A percentile compares a stretch with the other conserved stretches of the same genome.
Evolutionary conservation across 805 yeast species (phyloP).

Genomic region (Metschnikowia bowlesiae): DNA sequence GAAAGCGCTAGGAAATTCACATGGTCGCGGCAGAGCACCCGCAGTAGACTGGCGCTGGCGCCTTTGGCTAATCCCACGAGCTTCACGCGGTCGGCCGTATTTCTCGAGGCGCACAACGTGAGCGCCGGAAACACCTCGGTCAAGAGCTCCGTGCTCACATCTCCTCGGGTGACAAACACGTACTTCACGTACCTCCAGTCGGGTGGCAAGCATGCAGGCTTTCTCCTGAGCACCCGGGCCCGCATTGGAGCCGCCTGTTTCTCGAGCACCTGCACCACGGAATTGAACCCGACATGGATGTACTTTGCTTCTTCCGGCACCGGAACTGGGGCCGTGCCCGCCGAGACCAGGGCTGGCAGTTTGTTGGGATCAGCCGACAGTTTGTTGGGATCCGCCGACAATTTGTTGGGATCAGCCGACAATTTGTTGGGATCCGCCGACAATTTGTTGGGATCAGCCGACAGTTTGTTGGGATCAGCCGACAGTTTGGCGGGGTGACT

Average conservation of each 20-base stretch:
- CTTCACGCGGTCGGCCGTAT: constrained; percentile 37
- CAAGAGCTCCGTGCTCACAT: constrained; percentile 47
- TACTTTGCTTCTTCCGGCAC: constrained; percentile 22
- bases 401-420: too few relatives aligned
- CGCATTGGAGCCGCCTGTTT: constrained; percentile 30
- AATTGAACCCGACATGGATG: constrained; percentile 50
- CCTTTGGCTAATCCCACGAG: constrained; percentile 58
- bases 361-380: too few relatives aligned
- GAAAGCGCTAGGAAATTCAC: constrained; percentile 34
- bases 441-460: too few relatives aligned
- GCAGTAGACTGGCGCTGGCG: constrained; percentile 27
- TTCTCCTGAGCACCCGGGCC: constrained; percentile 11
- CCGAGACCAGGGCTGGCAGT: too few relatives aligned
- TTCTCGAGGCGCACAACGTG: constrained; percentile 40
- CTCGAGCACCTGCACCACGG: constrained; percentile 47
- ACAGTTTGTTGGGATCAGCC: too few relatives aligned
- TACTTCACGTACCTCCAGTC: constrained; percentile 24
- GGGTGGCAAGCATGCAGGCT: neutral
- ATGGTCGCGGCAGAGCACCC: constrained; percentile 24
- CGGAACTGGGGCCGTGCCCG: constrained; percentile 6
- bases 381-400: too few relatives aligned
- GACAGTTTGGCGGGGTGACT: too few relatives aligned
- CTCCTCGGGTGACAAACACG: constrained; percentile 61
- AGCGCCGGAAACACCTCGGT: constrained; percentile 57
- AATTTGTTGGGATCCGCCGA: too few relatives aligned